Base-by-base conservation (phyloP, 768 basidiomycete species). In the Termitomyces sp. region DNA sequence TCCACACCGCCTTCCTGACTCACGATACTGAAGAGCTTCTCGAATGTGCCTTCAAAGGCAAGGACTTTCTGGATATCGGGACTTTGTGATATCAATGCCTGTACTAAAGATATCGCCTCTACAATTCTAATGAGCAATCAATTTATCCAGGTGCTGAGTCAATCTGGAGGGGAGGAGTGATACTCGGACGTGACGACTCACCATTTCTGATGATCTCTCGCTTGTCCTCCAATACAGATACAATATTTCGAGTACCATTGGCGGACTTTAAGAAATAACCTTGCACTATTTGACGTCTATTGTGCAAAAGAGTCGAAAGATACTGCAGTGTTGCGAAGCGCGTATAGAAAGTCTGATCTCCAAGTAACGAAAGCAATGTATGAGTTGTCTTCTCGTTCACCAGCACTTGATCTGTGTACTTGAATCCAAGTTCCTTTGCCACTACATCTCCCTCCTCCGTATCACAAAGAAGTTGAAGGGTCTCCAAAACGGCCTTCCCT, bases 1-100 rank as follows among this genome's bases (percentile, higher is more conserved):
- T 98, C 95, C 22, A 94, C 77, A 0, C 97, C 97, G 21, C 93
- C 92, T 69, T 98, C 96, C 58, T 83, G 79, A 9, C 82, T 79
- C 58, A 98, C 81, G 46, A 90, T 93, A 53, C 85, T 85, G 72
- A 98, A 93, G 30, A 99, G 79, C 66, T 88, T 92, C 74, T 99
- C 97, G 64, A 99, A 98, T 1, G 90, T 91, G 19, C 97, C 94
- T 62, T 94, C 93, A 63, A 99, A 99, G 0, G 95, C 93, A 44
- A 98, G 83, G 30, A 98, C 85, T 71, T 98, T 98, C 66, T 98
- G 96, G 35, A 99, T 90, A 67, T 98, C 93, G 32, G 90, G 82
- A 62, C 90, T 98, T 62, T 94, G 88, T 0, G 84, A 83, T 37
- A 89, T 83, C 14, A 99, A 76, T 5, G 84, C 75, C 58, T 95